These are phyloP conservation scores for Dictyostelium purpureum DNA, from an alignment of 78 protist species.

Conservation along the genomic window DNA sequence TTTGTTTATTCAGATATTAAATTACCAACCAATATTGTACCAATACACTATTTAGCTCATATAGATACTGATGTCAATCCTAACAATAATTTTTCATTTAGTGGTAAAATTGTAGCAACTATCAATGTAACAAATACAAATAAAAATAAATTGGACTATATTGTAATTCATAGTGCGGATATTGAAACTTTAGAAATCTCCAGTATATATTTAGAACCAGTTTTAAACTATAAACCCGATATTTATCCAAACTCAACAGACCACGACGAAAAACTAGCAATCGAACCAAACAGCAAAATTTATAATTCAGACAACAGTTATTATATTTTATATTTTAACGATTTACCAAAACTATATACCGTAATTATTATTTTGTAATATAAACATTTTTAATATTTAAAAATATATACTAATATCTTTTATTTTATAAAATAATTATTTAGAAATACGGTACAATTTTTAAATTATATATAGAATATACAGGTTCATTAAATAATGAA, in stretches of 20 bases:
- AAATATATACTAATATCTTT: not conserved
- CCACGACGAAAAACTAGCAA: not conserved
- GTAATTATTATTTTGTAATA: not conserved
- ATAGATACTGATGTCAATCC: constrained; percentile 22
- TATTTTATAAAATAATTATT: not conserved
- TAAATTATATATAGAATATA: constrained; percentile 1
- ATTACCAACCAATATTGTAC: constrained; percentile 49
- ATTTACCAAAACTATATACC: constrained; percentile 8
- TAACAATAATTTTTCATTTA: not conserved
- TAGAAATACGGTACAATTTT: constrained; percentile 37
- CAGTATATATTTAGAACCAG: not conserved
- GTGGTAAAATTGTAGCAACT: constrained; percentile 28
- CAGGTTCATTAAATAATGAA: constrained; percentile 25
- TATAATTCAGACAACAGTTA: constrained; percentile 43
- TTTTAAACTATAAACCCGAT: not conserved
- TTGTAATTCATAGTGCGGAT: constrained; percentile 64
- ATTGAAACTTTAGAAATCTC: not conserved
- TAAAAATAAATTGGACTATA: not conserved
- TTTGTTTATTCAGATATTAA: constrained; percentile 10
- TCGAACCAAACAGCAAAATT: not conserved
- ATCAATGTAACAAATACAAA: not conserved
- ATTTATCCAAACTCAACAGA: not conserved
- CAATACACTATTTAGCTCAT: constrained; percentile 52
- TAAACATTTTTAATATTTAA: not conserved
- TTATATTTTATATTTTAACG: constrained; percentile 35